phyloP scores from a whole-genome alignment of 192 early-diverging fungal species.

The Entrophospora sp. region DNA sequence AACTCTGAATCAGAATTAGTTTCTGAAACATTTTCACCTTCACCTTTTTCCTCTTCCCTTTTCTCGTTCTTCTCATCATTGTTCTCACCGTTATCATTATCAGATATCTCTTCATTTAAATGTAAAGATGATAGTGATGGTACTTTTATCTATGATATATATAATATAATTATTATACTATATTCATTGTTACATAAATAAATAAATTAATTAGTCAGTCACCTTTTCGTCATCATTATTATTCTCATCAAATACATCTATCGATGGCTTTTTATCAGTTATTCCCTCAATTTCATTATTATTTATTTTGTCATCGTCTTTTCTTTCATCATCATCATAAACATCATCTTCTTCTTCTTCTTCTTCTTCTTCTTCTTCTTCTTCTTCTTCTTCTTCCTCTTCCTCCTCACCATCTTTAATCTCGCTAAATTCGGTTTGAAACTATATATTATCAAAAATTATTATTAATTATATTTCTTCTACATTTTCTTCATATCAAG shows the following conservation, averaged over 20 bases:
- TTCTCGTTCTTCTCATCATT: constrained; percentile 27
- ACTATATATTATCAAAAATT: neutral
- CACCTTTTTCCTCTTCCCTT: constrained; percentile 23
- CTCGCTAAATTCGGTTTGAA: constrained; percentile 23
- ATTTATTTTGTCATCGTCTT: constrained; percentile 11
- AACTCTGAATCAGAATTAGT: constrained; percentile 15
- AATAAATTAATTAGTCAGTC: no score
- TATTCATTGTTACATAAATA: no score
- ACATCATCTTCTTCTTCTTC: constrained; percentile 3
- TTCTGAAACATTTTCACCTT: constrained; percentile 17
- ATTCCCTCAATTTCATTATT: no score
- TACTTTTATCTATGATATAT: no score
- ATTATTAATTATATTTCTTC: neutral
- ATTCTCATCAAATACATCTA: no score
- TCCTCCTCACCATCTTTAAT: constrained; percentile 22
- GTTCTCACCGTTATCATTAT: constrained; percentile 27
- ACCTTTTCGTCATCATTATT: no score
- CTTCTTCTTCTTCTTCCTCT: constrained; percentile 23
- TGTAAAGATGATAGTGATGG: no score
- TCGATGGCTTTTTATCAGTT: no score
- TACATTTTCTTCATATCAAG: no score
- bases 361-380: constrained; percentile 20
- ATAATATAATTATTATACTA: no score
- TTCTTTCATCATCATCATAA: constrained; percentile 20
- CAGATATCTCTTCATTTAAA: neutral